phyloP scores from a whole-genome alignment of 495 filamentous ascomycete genomes.

The Lasiosphaeria miniovina region DNA sequence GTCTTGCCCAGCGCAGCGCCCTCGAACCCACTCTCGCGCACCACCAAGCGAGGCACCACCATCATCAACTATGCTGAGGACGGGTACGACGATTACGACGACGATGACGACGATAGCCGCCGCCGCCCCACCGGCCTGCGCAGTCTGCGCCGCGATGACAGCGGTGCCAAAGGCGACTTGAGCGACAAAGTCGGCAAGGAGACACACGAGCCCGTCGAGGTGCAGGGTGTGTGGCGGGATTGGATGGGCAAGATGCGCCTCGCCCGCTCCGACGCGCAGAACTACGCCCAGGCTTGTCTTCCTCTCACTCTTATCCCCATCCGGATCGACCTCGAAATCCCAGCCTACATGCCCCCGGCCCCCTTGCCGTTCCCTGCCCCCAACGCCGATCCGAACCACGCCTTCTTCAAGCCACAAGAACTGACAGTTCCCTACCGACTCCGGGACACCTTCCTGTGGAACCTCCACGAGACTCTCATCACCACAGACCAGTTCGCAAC shows the following conservation, averaged over 20 bases:
- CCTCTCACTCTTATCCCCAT: constrained; percentile 92
- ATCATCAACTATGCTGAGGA: constrained; percentile 98
- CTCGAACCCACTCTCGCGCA: constrained; percentile 68
- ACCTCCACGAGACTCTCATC: constrained; percentile 88
- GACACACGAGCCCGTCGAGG: constrained; percentile 69
- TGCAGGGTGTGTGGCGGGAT: constrained; percentile 88
- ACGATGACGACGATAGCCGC: constrained; percentile 72
- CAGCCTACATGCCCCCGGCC: constrained; percentile 69
- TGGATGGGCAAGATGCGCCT: constrained; percentile 79
- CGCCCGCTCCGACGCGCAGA: constrained; percentile 63
- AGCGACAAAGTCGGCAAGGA: constrained; percentile 83
- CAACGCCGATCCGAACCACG: constrained; percentile 50
- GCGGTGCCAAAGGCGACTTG: constrained; percentile 51
- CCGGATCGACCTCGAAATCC: constrained; percentile 90
- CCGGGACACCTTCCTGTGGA: constrained; percentile 95
- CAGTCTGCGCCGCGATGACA: constrained; percentile 76
- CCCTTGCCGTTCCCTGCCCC: constrained; percentile 66
- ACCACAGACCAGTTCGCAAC: constrained; percentile 94
- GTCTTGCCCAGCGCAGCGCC: constrained; percentile 67
- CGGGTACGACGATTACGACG: constrained; percentile 89
- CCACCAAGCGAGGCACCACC: constrained; percentile 93
- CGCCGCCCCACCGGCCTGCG: constrained; percentile 81
- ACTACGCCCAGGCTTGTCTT: constrained; percentile 77
- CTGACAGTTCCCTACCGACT: constrained; percentile 76
- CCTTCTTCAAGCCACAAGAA: constrained; percentile 75